Conservation (phyloP, 2,329 filamentous ascomycete genomes). For the Aureobasidium mangrovei region DNA sequence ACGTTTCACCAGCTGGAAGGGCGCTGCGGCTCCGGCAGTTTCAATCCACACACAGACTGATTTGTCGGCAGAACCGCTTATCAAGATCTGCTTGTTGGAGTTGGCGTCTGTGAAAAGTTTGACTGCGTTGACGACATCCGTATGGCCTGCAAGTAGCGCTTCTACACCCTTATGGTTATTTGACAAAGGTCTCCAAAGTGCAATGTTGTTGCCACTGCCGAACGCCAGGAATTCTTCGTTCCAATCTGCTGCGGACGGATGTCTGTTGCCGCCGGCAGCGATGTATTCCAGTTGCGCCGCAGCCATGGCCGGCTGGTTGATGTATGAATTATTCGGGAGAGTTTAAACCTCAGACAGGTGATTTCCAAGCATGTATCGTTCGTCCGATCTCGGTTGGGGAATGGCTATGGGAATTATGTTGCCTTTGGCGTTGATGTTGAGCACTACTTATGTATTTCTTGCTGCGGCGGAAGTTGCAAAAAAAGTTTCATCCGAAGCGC, state of each 20-base stretch:
- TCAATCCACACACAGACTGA: slow-evolving; percentile 56
- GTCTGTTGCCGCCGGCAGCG: slow-evolving; percentile 79
- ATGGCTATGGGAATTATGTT: too few relatives aligned
- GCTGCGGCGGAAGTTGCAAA: slow-evolving; percentile 7
- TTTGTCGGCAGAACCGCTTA: slow-evolving; percentile 77
- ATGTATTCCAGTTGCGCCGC: slow-evolving; percentile 38
- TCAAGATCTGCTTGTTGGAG: slow-evolving; percentile 47
- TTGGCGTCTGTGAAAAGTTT: slow-evolving; percentile 57
- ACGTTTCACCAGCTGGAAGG: slow-evolving; percentile 39
- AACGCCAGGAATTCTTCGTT: slow-evolving; percentile 66
- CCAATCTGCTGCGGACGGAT: slow-evolving; percentile 89
- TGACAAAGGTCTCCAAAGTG: slow-evolving; percentile 68
- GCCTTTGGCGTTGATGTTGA: too few relatives aligned
- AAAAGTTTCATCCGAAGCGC: neutral
- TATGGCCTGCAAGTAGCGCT: slow-evolving; percentile 58
- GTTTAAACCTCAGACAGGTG: neutral
- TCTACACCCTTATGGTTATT: slow-evolving; percentile 49
- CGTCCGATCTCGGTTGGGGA: too few relatives aligned
- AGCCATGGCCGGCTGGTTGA: neutral
- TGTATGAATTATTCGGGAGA: neutral
- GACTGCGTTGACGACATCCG: slow-evolving; percentile 71
- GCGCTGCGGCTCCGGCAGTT: slow-evolving; percentile 19
- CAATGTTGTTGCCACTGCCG: slow-evolving; percentile 81
- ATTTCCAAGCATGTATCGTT: neutral
- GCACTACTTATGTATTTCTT: neutral